Conservation (phyloP, 177 flowering plant genomes). For the Vitis hybrid region DNA sequence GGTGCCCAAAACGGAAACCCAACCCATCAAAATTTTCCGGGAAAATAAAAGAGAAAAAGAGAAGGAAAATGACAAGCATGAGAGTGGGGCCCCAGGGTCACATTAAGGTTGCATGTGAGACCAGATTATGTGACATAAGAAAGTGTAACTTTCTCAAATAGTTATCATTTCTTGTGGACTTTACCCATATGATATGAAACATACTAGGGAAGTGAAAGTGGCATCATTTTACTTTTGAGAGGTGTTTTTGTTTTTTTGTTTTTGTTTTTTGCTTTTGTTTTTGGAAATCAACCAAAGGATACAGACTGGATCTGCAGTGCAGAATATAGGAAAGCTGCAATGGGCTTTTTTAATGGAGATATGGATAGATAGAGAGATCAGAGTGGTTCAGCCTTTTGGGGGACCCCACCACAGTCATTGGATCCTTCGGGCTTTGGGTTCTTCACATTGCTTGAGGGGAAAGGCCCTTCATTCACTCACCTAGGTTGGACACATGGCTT, state of each 20-base stretch:
- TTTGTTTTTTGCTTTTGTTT: not conserved
- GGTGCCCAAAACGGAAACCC: too few relatives aligned
- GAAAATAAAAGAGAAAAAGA: not conserved
- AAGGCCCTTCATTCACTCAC: not conserved
- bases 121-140: not conserved
- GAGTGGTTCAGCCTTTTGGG: not conserved
- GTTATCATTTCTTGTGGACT: not conserved
- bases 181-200: too few relatives aligned
- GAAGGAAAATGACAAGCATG: not conserved
- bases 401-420: not conserved
- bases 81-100: not conserved
- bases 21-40: too few relatives aligned
- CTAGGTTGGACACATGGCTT: too few relatives aligned
- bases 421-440: constrained; percentile 1
- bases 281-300: not conserved
- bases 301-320: constrained; percentile 13
- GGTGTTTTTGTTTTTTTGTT: too few relatives aligned
- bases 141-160: not conserved
- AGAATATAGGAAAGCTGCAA: not conserved
- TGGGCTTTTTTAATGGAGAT: not conserved
- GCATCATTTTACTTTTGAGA: too few relatives aligned
- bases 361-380: not conserved
- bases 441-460: not conserved
- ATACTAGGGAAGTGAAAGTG: too few relatives aligned
- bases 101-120: not conserved